Conservation (phyloP, 2,329 filamentous ascomycete genomes). For the Aspergillus oerlinghausenensis region DNA sequence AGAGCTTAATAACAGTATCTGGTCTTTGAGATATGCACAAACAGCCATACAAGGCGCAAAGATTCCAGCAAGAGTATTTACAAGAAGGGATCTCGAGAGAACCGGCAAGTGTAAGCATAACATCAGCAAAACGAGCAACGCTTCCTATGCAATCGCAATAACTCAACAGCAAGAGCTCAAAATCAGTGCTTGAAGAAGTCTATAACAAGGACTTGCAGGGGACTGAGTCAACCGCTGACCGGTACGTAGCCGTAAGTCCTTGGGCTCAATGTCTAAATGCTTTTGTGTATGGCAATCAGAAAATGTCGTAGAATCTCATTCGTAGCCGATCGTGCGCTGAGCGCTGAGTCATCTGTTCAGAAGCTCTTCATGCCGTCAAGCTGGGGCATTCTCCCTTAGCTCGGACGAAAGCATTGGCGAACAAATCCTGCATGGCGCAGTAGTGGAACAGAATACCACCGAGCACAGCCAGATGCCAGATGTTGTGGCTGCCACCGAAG, state of each 20-base stretch:
- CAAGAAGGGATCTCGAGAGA: constrained; percentile 2
- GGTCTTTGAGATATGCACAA: neutral
- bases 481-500: constrained; percentile 89
- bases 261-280: neutral
- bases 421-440: constrained; percentile 91
- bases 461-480: constrained; percentile 93
- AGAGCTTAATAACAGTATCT: neutral
- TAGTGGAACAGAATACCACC: constrained; percentile 98
- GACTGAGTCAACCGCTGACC: neutral
- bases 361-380: constrained; percentile 18
- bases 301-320: neutral
- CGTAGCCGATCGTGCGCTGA: neutral
- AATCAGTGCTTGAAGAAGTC: constrained; percentile 3
- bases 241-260: neutral
- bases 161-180: neutral
- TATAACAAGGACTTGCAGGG: constrained; percentile 6
- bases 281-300: constrained; percentile 2
- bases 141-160: constrained; percentile 16
- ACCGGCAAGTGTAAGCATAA: neutral
- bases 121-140: constrained; percentile 4
- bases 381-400: constrained; percentile 50
- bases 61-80: constrained; percentile 10
- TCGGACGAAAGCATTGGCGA: constrained; percentile 68
- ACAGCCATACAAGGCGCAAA: neutral
- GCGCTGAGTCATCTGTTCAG: neutral